A percentile compares a stretch with the other conserved stretches of the same genome.
phyloP scores from a whole-genome alignment of 2,329 filamentous ascomycete species.

The Fusarium bactridioides region DNA sequence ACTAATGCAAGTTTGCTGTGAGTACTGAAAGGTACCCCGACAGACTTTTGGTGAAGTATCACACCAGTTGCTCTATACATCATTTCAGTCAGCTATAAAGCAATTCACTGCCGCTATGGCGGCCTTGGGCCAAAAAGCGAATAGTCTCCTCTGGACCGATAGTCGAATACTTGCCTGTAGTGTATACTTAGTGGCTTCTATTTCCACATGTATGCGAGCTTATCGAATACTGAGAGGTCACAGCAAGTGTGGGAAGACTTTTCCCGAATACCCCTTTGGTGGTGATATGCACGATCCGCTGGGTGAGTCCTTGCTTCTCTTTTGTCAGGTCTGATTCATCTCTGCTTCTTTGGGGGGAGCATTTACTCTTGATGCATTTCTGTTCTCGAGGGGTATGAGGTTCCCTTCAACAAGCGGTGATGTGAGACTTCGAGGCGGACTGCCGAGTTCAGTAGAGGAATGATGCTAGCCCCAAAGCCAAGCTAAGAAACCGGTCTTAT shows the following conservation, averaged over 20 bases:
- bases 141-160: too few species aligned
- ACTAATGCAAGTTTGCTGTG: fast-evolving
- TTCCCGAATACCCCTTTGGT: too few species aligned
- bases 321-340: too few species aligned
- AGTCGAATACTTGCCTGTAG: neutral
- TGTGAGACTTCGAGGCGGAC: neutral
- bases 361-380: neutral
- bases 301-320: neutral
- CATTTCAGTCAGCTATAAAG: neutral
- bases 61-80: neutral
- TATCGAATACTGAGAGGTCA: too few species aligned
- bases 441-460: neutral
- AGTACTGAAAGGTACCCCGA: neutral
- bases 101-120: neutral
- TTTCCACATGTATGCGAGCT: fast-evolving
- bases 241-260: neutral
- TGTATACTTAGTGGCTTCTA: neutral
- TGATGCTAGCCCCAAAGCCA: neutral
- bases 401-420: too few species aligned
- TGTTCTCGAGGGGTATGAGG: neutral
- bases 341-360: fast-evolving
- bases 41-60: too few species aligned
- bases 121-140: too few species aligned
- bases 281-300: neutral
- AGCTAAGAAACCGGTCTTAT: too few species aligned